Base-by-base conservation (phyloP, 2,329 filamentous ascomycete species). In the Simplicillium aogashimaense region DNA sequence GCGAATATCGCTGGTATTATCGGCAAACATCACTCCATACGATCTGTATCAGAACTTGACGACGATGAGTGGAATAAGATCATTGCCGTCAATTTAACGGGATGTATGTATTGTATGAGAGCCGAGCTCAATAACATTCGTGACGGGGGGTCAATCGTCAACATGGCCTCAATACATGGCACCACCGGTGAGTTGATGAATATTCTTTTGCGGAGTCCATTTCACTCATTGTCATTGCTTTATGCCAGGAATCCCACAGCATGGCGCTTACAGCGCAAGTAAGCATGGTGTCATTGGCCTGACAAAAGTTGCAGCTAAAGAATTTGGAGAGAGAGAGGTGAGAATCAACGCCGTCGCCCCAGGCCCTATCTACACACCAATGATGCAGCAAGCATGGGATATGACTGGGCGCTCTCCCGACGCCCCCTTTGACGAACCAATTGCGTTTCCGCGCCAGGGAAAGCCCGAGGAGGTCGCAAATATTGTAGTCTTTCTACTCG, bases 281-380 rank as follows among this genome's bases (percentile, higher is more conserved):
- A 43, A 43, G 30, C 37, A 43, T 20, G 42, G 28, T 3, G 34
- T 40, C 4, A 17, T 40, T 11, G 42, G 42, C 5, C 35, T 43
- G 12, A 30, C 42, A 13, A 35, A 38, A 12, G 13, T 29, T 7
- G 16, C 37, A 18, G 42, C 42, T 3, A 33, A 37, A 30, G 35
- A 40, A 29, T 43, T 35, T 38, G 42, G 29, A 4, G 28, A 34
- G 6, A 53, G 60, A 18, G 52, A 52, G 1, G 58, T 63, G 29
- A 46, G 59, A 14, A 49, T 63, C 14, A 63, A 84, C 56, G 81
- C 76, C 17, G 70, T 83, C 41, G 78, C 73, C 28, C 78, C 80
- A 0, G 80, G 81, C 0, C 78, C 81, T 47, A 81, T 71, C 20
- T 60, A 64, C 32, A 70, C 67, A 3, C 64, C 64, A 0, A 63